A percentile compares a stretch with the other conserved stretches of the same genome.
These are phyloP conservation scores for Gossypium australe DNA, from an alignment of 345 rosid species.

Conservation along the genomic window DNA sequence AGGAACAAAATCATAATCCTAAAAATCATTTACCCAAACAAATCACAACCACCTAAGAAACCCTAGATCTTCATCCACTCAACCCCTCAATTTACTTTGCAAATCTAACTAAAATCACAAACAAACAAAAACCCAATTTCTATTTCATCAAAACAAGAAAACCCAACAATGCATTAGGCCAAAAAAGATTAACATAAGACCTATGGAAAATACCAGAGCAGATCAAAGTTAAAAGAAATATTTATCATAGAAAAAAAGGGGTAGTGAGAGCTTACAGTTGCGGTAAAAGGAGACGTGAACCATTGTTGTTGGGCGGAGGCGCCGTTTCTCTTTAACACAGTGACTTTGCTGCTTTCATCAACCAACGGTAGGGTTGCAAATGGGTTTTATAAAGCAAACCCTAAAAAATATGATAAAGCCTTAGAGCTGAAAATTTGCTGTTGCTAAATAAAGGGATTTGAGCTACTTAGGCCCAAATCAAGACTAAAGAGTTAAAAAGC, in stretches of 20 bases:
- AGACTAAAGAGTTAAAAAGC: background rate
- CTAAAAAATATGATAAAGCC: no score
- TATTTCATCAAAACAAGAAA: background rate
- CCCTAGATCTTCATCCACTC: background rate
- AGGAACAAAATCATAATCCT: background rate
- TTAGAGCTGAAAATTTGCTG: background rate
- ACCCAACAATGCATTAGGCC: background rate
- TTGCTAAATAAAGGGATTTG: background rate
- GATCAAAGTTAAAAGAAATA: background rate
- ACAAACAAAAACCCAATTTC: background rate
- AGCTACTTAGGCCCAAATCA: background rate
- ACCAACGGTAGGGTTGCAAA: background rate
- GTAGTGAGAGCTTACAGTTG: constrained; percentile 28
- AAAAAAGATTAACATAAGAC: background rate
- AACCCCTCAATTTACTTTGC: background rate
- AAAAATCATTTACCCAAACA: background rate
- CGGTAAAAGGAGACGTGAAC: constrained; percentile 52
- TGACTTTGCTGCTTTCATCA: background rate
- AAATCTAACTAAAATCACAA: background rate
- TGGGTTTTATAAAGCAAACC: background rate
- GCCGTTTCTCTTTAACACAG: background rate
- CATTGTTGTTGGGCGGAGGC: constrained; percentile 19
- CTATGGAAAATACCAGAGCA: background rate
- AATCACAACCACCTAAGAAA: background rate
- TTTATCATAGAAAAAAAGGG: background rate